phyloP scores from a whole-genome alignment of 2,329 filamentous ascomycete species.

The Monosporascus sp. region DNA sequence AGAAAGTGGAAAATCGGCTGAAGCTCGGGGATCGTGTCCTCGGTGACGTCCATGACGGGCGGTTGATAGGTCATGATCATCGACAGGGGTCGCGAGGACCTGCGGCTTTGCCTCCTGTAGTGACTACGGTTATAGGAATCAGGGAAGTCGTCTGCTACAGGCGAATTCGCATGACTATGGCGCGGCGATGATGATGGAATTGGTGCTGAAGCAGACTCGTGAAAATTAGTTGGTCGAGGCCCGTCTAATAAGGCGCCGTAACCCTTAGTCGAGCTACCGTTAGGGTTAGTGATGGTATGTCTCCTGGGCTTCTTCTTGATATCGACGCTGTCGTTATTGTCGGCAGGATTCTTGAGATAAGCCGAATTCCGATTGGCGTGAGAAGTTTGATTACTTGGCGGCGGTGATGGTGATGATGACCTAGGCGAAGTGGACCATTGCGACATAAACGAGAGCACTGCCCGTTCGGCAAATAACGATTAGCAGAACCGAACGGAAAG shows the following conservation, averaged over 20 bases:
- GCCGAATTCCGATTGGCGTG: constrained; percentile 7
- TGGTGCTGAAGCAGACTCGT: constrained; percentile 18
- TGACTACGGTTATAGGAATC: constrained; percentile 22
- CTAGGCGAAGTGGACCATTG: constrained; percentile 56
- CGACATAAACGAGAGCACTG: constrained; percentile 87
- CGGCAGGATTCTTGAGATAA: not conserved
- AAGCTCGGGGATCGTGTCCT: constrained; percentile 86
- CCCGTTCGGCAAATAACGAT: constrained; percentile 22
- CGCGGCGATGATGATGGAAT: constrained; percentile 20
- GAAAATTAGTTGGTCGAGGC: not conserved
- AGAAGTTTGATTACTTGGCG: constrained; percentile 28
- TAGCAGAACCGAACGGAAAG: constrained; percentile 24
- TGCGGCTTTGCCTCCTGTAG: constrained; percentile 35
- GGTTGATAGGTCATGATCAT: constrained; percentile 84
- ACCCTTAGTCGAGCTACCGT: not conserved
- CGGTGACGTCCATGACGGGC: constrained; percentile 75
- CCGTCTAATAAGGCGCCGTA: not conserved
- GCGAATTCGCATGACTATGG: constrained; percentile 34
- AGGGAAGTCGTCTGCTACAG: constrained; percentile 33
- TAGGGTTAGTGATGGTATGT: not conserved
- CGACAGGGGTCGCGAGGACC: constrained; percentile 67
- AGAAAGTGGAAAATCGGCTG: constrained; percentile 91
- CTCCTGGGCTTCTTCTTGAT: not conserved
- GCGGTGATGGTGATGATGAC: constrained; percentile 25
- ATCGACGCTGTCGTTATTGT: not conserved